Base-by-base conservation (phyloP, 441 rosid species). In the Theobroma grandiflorum region DNA sequence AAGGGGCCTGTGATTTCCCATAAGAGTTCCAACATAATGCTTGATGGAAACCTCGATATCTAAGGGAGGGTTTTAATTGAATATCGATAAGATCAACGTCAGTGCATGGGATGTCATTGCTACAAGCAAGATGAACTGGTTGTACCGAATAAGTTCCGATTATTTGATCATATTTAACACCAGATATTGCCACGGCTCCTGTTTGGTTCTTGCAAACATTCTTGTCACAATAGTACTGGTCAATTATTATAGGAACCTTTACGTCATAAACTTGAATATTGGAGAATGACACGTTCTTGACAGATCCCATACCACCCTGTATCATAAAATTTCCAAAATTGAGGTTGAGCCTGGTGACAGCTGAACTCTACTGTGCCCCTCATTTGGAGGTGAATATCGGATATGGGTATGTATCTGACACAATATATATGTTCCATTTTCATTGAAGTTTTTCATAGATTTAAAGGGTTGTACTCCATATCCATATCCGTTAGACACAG, bases 221-320 rank as follows among this genome's bases (percentile, higher is more conserved):
- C 82, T 95, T 94, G 86, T 94, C 97, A 14, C 99, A 95, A 57
- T 95, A 94, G 84, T 85, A 95, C 66, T 94, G 99, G 81, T 95
- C 97, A 2, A 95, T 95, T 77, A 91, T 87, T 58, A 95, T 83
- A 0, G 98, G 99, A 55, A 88, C 87, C 76, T 92, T 86, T 16
- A 95, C 98, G 20, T 92, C 85, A 3, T 81, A 72, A 33, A 95
- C 95, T 83, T 93, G 89, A 59, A 95, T 93, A 79, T 83, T 85
- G 33, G 97, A 87, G 82, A 95, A 95, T 14, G 97, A 75, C 33
- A 95, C 88, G 68, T 95, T 95, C 85, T 90, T 94, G 9, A 95
- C 97, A 0, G 85, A 82, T 65, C 98, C 99, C 47, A 87, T n/a
- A 5, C 98, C 98, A 22, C 99, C 98, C 96, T 93, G 88, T 53